A percentile compares a stretch with the other conserved stretches of the same genome.
Evolutionary conservation across 2,329 filamentous ascomycete species (phyloP).

Genomic region (Xylaria sp.): DNA sequence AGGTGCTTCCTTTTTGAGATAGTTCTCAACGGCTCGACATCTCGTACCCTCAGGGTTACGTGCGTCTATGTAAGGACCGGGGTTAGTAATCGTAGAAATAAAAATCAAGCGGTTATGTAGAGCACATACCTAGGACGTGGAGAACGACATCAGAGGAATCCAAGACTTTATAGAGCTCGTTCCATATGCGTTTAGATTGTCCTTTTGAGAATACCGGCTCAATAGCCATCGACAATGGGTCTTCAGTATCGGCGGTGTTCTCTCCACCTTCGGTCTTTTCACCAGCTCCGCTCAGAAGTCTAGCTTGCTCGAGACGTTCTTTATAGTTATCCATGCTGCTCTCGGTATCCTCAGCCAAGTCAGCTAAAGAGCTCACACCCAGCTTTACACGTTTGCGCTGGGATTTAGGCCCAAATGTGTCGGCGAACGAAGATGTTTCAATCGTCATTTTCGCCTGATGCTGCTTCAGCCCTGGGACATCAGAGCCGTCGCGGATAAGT

Average conservation of each 20-base stretch:
- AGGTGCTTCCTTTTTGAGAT: constrained; percentile 85
- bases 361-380: constrained; percentile 80
- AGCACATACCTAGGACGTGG: constrained; percentile 68
- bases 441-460: constrained; percentile 95
- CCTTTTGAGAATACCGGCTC: constrained; percentile 95
- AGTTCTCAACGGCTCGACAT: constrained; percentile 91
- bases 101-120: neutral
- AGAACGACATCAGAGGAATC: constrained; percentile 87
- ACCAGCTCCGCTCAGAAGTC: constrained; percentile 76
- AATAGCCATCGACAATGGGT: constrained; percentile 70
- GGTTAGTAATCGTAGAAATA: constrained; percentile 9
- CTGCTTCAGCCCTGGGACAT: constrained; percentile 86
- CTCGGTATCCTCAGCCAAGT: constrained; percentile 82
- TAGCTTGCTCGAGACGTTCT: constrained; percentile 82
- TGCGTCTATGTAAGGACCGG: constrained; percentile 69
- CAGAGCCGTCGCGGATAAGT: constrained; percentile 82
- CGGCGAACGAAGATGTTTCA: constrained; percentile 84
- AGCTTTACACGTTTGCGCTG: constrained; percentile 94
- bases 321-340: constrained; percentile 85
- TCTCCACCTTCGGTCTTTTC: constrained; percentile 59
- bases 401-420: constrained; percentile 93
- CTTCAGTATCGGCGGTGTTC: constrained; percentile 54
- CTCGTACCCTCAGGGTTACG: constrained; percentile 90
- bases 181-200: constrained; percentile 94
- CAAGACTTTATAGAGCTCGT: constrained; percentile 73